Evolutionary conservation across 768 basidiomycete genomes (phyloP).

Genomic region (Tephrocybe sp.): DNA sequence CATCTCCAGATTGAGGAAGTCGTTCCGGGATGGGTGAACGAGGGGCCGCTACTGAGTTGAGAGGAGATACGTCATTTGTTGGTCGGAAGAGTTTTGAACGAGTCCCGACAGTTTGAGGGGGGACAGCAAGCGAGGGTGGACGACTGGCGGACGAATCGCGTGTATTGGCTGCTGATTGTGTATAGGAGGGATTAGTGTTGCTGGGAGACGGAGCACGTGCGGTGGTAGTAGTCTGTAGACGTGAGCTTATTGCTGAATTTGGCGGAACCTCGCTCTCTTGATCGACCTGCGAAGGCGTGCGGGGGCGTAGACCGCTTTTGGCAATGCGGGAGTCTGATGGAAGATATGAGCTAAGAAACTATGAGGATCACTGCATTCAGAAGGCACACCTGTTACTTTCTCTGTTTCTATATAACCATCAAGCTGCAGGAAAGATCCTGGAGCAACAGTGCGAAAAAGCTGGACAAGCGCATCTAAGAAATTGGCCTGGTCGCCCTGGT

Average conservation of each 20-base stretch:
- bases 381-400: slow-evolving; percentile 28
- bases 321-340: slow-evolving; percentile 3
- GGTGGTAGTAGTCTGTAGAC: slow-evolving; percentile 23
- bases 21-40: slow-evolving; percentile 1
- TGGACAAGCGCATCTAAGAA: slow-evolving; percentile 71
- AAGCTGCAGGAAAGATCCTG: slow-evolving; percentile 48
- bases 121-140: slow-evolving; percentile 35
- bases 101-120: slow-evolving; percentile 24
- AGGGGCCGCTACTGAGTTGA: slow-evolving; percentile 19
- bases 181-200: slow-evolving; percentile 23
- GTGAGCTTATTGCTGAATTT: slow-evolving; percentile 18
- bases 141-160: slow-evolving; percentile 17
- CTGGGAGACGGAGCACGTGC: slow-evolving; percentile 42
- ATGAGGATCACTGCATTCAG: background rate
- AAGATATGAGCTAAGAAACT: background rate
- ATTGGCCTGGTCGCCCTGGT: slow-evolving; percentile 60
- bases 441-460: slow-evolving; percentile 51
- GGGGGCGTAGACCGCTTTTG: slow-evolving; percentile 18
- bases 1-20: slow-evolving; percentile 1
- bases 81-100: slow-evolving; percentile 38
- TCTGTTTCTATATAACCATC: slow-evolving; percentile 53
- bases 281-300: slow-evolving; percentile 25
- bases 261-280: slow-evolving; percentile 22
- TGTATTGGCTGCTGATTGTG: slow-evolving; percentile 11
- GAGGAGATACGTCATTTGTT: slow-evolving; percentile 35